Conservation (phyloP, 495 filamentous ascomycete species). For the Annulohypoxylon nitens region DNA sequence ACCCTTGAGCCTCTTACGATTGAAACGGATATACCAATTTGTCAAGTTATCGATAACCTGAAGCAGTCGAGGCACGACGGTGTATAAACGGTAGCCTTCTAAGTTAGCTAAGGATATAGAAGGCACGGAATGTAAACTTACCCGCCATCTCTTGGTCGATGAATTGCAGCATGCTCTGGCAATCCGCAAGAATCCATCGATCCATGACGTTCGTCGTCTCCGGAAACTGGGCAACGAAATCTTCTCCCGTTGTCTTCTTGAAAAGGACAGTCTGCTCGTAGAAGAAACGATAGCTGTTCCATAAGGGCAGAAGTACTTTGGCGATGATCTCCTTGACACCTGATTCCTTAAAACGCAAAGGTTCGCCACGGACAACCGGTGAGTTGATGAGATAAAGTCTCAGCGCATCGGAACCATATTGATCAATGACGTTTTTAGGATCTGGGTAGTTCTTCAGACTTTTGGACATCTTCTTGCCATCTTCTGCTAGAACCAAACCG, state of each 20-base stretch:
- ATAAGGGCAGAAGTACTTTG: constrained; percentile 92
- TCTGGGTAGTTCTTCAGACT: constrained; percentile 98
- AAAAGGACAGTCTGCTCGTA: constrained; percentile 92
- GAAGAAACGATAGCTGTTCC: constrained; percentile 99
- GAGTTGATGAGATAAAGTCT: constrained; percentile 97
- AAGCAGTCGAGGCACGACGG: constrained; percentile 90
- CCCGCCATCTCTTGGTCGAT: constrained; percentile 95
- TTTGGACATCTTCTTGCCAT: constrained; percentile 99
- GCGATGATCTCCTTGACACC: constrained; percentile 97
- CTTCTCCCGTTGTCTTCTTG: constrained; percentile 86
- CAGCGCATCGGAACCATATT: constrained; percentile 93
- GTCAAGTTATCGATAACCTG: constrained; percentile 94
- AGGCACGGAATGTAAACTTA: constrained; percentile 49
- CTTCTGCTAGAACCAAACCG: constrained; percentile 93
- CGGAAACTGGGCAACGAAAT: constrained; percentile 82
- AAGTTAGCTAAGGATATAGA: constrained; percentile 10
- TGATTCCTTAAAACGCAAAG: constrained; percentile 89
- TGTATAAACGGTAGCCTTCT: constrained; percentile 85
- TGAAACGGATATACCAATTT: constrained; percentile 99
- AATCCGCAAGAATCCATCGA: constrained; percentile 93
- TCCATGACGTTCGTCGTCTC: constrained; percentile 93
- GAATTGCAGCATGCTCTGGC: constrained; percentile 91
- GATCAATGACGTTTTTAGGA: constrained; percentile 83
- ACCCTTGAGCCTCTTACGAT: constrained; percentile 94
- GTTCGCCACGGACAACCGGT: constrained; percentile 93